Conservation (phyloP, 441 rosid genomes). For the Pelargonium cotyledonis region DNA sequence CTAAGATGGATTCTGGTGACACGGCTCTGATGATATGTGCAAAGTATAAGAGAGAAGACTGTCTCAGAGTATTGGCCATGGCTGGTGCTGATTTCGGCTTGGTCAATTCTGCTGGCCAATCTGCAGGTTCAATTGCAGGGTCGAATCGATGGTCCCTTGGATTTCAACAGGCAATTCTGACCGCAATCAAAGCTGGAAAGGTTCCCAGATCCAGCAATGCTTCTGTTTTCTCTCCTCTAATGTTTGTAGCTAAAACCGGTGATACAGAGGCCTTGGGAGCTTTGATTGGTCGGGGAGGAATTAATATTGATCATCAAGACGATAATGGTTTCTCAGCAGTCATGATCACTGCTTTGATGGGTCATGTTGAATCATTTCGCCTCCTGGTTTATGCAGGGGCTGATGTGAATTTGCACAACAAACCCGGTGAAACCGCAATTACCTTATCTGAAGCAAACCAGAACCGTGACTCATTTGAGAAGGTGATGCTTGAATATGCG, state of each 20-base stretch:
- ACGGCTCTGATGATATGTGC: conserved; percentile 71
- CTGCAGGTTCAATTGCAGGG: conserved; percentile 45
- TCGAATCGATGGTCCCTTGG: conserved; percentile 60
- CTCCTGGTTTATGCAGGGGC: conserved; percentile 78
- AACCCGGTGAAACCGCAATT: conserved; percentile 70
- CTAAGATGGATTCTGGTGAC: conserved; percentile 62
- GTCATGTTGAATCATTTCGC: conserved; percentile 72
- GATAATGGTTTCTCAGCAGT: conserved; percentile 78
- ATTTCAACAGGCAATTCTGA: conserved; percentile 53
- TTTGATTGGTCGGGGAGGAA: conserved; percentile 34
- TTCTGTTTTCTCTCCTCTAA: conserved; percentile 51
- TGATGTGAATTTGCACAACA: conserved; percentile 64
- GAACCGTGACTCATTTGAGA: conserved; percentile 63
- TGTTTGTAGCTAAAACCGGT: conserved; percentile 60
- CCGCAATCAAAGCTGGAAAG: conserved; percentile 45
- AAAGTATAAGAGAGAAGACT: conserved; percentile 50
- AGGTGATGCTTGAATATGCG: conserved; percentile 88
- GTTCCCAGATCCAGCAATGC: conserved; percentile 51
- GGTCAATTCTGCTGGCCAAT: conserved; percentile 39
- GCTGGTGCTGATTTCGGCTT: conserved; percentile 88
- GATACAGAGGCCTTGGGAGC: conserved; percentile 55
- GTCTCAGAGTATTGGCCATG: conserved; percentile 48
- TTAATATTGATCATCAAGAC: conserved; percentile 67
- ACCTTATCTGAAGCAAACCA: conserved; percentile 54
- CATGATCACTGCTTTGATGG: conserved; percentile 70